Evolutionary conservation across 441 rosid genomes (phyloP).

Genomic region (Arabidopsis hybrid): DNA sequence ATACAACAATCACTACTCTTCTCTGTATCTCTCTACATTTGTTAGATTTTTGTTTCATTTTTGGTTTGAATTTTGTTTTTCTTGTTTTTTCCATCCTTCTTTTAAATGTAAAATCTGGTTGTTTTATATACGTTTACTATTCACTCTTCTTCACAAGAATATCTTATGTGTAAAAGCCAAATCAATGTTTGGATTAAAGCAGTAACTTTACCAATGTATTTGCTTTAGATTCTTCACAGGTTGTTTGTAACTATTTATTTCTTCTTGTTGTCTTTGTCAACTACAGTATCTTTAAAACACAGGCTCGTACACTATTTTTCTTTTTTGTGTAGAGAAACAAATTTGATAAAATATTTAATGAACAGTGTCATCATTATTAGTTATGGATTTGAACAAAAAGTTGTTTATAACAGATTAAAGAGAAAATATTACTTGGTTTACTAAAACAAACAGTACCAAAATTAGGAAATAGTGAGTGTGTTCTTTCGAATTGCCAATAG

Average conservation of each 20-base stretch:
- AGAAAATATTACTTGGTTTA: not conserved
- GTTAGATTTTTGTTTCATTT: constrained; percentile 23
- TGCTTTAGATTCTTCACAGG: not conserved
- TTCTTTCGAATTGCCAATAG: not conserved
- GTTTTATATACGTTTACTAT: constrained; percentile 15
- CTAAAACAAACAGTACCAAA: not conserved
- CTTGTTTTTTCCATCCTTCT: not conserved
- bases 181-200: constrained; percentile 18
- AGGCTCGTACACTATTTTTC: too few relatives aligned
- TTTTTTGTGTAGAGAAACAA: too few relatives aligned
- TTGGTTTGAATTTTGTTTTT: constrained; percentile 34
- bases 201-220: not conserved
- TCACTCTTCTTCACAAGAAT: not conserved
- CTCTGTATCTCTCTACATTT: constrained; percentile 10
- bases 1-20: constrained; percentile 22
- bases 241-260: not conserved
- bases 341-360: not conserved
- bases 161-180: constrained; percentile 14
- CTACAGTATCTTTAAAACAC: too few relatives aligned
- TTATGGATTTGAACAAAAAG: constrained; percentile 10
- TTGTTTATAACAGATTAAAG: not conserved
- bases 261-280: not conserved
- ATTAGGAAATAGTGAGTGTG: not conserved
- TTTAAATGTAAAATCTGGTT: constrained; percentile 42
- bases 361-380: not conserved